These are phyloP conservation scores for Cladobotryum protrusum DNA, from an alignment of 2,329 filamentous ascomycete genomes.

Conservation along the genomic window DNA sequence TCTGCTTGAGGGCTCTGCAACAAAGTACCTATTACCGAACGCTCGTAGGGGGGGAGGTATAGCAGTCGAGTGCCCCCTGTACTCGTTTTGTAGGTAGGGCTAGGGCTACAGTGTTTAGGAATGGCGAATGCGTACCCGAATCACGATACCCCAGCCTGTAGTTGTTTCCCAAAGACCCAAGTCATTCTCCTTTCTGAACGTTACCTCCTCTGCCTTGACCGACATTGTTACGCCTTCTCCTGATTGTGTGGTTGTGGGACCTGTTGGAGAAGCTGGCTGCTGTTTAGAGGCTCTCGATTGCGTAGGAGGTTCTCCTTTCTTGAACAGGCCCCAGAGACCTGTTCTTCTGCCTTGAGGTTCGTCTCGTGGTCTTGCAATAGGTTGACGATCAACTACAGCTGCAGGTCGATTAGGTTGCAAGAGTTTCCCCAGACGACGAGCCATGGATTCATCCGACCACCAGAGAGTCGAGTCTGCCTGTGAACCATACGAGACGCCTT, in stretches of 20 bases:
- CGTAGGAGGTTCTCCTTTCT: constrained; percentile 15
- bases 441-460: constrained; percentile 43
- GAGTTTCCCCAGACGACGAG: constrained; percentile 37
- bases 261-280: background rate
- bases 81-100: too few relatives aligned
- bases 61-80: too few relatives aligned
- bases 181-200: constrained; percentile 45
- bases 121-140: constrained; percentile 27
- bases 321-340: constrained; percentile 29
- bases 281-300: constrained; percentile 7
- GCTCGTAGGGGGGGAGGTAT: too few relatives aligned
- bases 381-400: constrained; percentile 16
- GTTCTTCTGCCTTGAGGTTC: constrained; percentile 29
- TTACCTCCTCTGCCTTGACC: constrained; percentile 40
- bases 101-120: background rate
- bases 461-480: constrained; percentile 26
- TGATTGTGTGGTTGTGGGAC: constrained; percentile 6
- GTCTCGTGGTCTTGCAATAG: constrained; percentile 21
- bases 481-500: background rate
- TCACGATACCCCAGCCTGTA: constrained; percentile 44
- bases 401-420: constrained; percentile 31
- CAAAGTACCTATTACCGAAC: too few relatives aligned
- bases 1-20: too few relatives aligned
- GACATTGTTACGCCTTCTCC: constrained; percentile 31
- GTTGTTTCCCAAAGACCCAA: constrained; percentile 47